Base-by-base conservation (phyloP, 2,329 filamentous ascomycete species). In the Verticillium nubilum region DNA sequence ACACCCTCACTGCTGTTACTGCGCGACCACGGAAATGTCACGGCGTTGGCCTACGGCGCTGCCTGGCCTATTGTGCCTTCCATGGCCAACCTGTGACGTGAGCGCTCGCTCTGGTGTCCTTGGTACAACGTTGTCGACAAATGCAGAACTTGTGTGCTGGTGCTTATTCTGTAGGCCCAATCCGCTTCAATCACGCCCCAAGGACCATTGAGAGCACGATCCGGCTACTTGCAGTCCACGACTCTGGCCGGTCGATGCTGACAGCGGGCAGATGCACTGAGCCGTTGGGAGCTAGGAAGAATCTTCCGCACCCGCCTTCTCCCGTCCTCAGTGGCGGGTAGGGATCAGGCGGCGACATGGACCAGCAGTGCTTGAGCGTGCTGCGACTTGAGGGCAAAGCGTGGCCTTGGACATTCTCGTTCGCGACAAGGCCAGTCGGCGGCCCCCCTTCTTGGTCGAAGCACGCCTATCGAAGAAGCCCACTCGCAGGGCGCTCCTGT, bases 401-500 rank as follows among this genome's bases (percentile, higher is more conserved):
- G 19, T 23, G 9, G 42, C 19, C 42, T 13, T 23, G n/a, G 12
- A n/a, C 6, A 15, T 37, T 9, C 9, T 25, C 19, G n/a, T 31
- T 31, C 29, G 4, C 13, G 29, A 31, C 29, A 13, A 31, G 29
- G 13, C 29, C 29, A 31, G 29, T 13, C 13, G 29, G 9, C 29
- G 13, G 29, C 29, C 13, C 4, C 29, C 29, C 9, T 12, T 23
- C 19, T 23, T 25, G 42, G 42, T 23, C 42, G 17, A 9, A n/a
- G 35, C 9, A n/a, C 35, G 35, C n/a, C 42, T 25, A 23, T 50
- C 42, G 19, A 50, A 23, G 42, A 19, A 50, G 5, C n/a, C n/a
- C 4, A 13, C 42, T 50, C 42, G 7, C 10, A 25, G 42, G 19
- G 19, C 26, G 57, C 52, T 54, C 53, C 37, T 62, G 61, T 61